Evolutionary conservation across 495 filamentous ascomycete species (phyloP), one percentile per base, ranked within the genome.

Genomic region (Neurospora africana): DNA sequence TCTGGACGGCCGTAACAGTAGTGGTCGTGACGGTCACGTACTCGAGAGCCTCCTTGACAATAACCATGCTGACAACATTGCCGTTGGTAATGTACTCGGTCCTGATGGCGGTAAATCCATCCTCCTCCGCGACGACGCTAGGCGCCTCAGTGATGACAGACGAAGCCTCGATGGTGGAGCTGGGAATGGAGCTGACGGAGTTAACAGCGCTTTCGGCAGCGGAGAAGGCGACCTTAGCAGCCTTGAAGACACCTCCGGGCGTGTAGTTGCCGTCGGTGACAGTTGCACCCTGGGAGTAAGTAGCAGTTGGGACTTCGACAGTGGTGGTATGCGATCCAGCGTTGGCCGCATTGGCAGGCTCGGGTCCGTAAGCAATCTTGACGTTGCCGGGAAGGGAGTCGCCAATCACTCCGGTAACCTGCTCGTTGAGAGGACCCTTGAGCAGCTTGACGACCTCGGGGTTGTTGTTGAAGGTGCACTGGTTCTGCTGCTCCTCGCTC

Each of bases 1-100:
- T 70, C 5, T 37, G 68, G 21, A 69, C 73, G 8, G 78, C 71
- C 9, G 72, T 73, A 44, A 67, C 72, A 36, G 73, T 74, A 30
- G 71, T 71, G 39, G 75, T 75, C 0, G 76, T 75, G 40, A 81
- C 72, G 4, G 79, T 83, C 41, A 85, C 81, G 35, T 82, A 84
- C 65, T 82, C 79, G 10, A 84, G 74, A 27, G 81, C 82, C 76
- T 85, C 81, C 70, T 83, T 81, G 78, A 83, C 80, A 15, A 86
- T 75, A 23, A 86, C 77, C 77, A 83, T 79, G 71, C 79, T 79
- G 19, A 86, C 81, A 23, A 81, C 73, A 39, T 75, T 72, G 71
- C 78, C 81, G 23, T 77, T 76, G 30, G 84, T 84, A 33, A 83
- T 70, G 41, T 80, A 83, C 69, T 84, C 79, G 21, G 84, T 86